Percentiles rank a stretch among this genome's conserved stretches.
These are phyloP conservation scores for Agarophyton chilense DNA, from an alignment of 23 red algal genomes.

Conservation along the genomic window DNA sequence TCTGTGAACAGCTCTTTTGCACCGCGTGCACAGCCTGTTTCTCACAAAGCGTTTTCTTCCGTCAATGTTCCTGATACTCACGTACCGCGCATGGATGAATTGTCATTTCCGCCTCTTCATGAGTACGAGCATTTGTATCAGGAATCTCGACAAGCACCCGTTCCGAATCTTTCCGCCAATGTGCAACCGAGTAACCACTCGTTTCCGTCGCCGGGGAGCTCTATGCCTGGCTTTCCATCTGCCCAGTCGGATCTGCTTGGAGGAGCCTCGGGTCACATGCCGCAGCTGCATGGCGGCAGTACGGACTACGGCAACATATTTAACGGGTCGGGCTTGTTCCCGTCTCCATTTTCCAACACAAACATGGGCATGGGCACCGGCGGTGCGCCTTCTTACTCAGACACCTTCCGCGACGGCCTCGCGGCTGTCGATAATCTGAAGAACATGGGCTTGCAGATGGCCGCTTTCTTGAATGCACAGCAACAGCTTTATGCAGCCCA, in stretches of 20 bases:
- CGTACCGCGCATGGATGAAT: slow-evolving; percentile 8
- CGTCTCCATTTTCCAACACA: slow-evolving; percentile 54
- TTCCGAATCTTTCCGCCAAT: not conserved
- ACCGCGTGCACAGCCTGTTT: not conserved
- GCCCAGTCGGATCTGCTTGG: slow-evolving; percentile 3
- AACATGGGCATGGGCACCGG: slow-evolving; percentile 11
- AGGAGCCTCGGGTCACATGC: not conserved
- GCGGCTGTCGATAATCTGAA: slow-evolving; percentile 73
- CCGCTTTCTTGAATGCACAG: slow-evolving; percentile 79
- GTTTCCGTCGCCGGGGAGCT: not conserved
- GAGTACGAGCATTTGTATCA: slow-evolving; percentile 27
- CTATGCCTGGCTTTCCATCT: not conserved
- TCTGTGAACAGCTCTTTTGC: not conserved
- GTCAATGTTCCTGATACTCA: not conserved
- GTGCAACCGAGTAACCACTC: not conserved
- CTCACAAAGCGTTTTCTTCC: not conserved
- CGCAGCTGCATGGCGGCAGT: slow-evolving; percentile 25
- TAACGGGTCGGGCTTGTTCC: slow-evolving; percentile 51
- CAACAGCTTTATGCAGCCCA: slow-evolving; percentile 70
- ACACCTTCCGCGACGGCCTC: slow-evolving; percentile 55
- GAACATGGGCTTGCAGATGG: slow-evolving; percentile 83
- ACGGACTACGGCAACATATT: slow-evolving; percentile 50
- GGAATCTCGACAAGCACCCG: not conserved
- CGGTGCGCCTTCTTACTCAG: slow-evolving; percentile 8
- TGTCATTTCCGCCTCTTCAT: slow-evolving; percentile 14